Base-by-base conservation (phyloP, 148 eudicot species). In the Tetragonia tetragonoides region DNA sequence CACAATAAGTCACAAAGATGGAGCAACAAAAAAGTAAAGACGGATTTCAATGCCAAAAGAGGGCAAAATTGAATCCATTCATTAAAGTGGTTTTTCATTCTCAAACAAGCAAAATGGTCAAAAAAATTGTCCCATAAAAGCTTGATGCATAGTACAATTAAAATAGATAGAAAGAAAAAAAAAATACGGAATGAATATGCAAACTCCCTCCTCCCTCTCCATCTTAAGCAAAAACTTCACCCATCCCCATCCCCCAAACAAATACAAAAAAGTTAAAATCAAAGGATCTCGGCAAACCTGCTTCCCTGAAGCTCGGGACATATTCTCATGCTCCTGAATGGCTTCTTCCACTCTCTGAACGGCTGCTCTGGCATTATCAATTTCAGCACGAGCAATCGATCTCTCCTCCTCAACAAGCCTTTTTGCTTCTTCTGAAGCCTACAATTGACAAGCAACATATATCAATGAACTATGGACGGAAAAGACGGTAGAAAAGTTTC, bases 371-470 rank as follows among this genome's bases (percentile, higher is more conserved):
- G 99, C 99, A 84, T 87, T 91, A 81, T 96, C 99, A 80, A 96
- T 96, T 81, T 96, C 99, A 68, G 88, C 82, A 72, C 98, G 92
- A 47, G 99, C 99, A 77, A 87, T 86, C 78, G 93, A 90, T 87
- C 99, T 86, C 86, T 96, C 99, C 86, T 91, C 93, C 78, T 96
- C 99, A 72, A 96, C 99, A 83, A 93, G 97, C 77, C 86, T 93
- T 78, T 96, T 96, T 75, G 99, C 99, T 87, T 96, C 98, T 81
- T 93, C 98, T 60, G 99, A 96, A 61, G 99, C 99, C 99, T 96
- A 78, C 54, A 78, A 18, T 69, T 34, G 47, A 68, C 14, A 75
- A 61, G 17, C 34, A 69, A 70, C 68, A 74, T 23, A 57, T 18
- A 51, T 46, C 59, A 66, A 77, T 59, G 28, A 60, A 63, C 21